Percentiles rank a stretch among this genome's conserved stretches.
phyloP scores from a whole-genome alignment of 768 basidiomycete species.

The Hypsizygus marmoreus region DNA sequence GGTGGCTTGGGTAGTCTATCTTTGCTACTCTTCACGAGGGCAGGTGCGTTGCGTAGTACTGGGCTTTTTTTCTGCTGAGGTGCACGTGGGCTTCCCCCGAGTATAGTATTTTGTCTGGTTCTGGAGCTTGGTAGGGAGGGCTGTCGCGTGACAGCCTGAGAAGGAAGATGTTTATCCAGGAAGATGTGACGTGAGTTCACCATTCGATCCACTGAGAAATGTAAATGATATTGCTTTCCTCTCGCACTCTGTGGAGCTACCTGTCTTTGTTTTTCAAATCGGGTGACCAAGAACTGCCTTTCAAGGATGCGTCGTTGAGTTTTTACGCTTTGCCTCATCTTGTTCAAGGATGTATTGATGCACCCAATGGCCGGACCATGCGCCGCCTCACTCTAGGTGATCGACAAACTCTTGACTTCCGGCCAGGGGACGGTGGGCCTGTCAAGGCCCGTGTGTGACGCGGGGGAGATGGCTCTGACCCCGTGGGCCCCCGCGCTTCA shows the following conservation, averaged over 20 bases:
- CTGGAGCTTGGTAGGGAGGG: slow-evolving; percentile 23
- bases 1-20: slow-evolving; percentile 22
- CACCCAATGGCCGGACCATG: slow-evolving; percentile 3
- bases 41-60: slow-evolving; percentile 67
- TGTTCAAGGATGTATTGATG: slow-evolving; percentile 17
- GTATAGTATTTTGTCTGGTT: slow-evolving; percentile 31
- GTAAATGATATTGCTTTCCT: slow-evolving; percentile 48
- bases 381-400: slow-evolving; percentile 8
- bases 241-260: slow-evolving; percentile 19
- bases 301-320: slow-evolving; percentile 19
- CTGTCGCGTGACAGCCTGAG: slow-evolving; percentile 21
- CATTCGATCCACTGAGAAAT: slow-evolving; percentile 46
- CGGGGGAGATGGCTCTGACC: background rate
- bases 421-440: too few relatives aligned
- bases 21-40: slow-evolving; percentile 35
- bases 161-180: slow-evolving; percentile 16
- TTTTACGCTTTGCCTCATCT: slow-evolving; percentile 16
- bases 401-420: too few relatives aligned
- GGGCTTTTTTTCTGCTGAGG: slow-evolving; percentile 45
- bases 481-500: too few relatives aligned
- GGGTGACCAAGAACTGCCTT: background rate
- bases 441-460: too few relatives aligned
- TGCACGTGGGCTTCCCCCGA: slow-evolving; percentile 36
- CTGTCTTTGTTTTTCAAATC: slow-evolving; percentile 3
- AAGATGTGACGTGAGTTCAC: slow-evolving; percentile 56